Base-by-base conservation (phyloP, 2,329 filamentous ascomycete species). In the Clarireedia paspali region DNA sequence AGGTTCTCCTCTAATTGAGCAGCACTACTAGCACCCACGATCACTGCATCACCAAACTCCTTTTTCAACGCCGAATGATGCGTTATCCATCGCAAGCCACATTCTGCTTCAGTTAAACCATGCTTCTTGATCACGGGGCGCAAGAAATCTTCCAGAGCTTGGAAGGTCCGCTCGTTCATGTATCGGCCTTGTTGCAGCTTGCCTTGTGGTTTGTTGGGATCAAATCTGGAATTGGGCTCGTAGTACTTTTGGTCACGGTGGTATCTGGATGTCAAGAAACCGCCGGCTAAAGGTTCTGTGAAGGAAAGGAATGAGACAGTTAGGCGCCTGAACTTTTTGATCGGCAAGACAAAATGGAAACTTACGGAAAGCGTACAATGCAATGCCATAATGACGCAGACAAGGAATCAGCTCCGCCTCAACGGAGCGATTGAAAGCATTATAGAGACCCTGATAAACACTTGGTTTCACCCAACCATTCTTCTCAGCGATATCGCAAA, bases 71-170 rank as follows among this genome's bases (percentile, higher is more conserved):
- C 71, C 6, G 84, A 88, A 71, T 92, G 88, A 68, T 91, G 86
- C 49, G 81, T 78, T 53, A 79, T 70, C 88, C 88, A 92, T 51
- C 88, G 77, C 67, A 91, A 74, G 1, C 87, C 87, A 15, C 80
- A 83, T 72, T 94, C 89, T 47, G 90, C 78, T 68, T 89, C 72
- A 2, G 81, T 85, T 62, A 92, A 68, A 1, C 78, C 80, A 67
- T 89, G 78, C 71, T 88, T 86, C 63, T 83, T 73, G 1, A 82
- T 80, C 1, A 84, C 87, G 2, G 77, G 73, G 71, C 91, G 85
- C 60, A 94, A 79, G 47, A 86, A 71, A 57, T 79, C 75, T 27
- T 50, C 48, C 47, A 94, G 73, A 1, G 89, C 87, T 53, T 84
- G 76, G 63, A 85, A 85, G 2, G 78, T 83, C 0, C 74, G 72